phyloP scores from a whole-genome alignment of 257 asterid species.

The Mitragyna speciosa region DNA sequence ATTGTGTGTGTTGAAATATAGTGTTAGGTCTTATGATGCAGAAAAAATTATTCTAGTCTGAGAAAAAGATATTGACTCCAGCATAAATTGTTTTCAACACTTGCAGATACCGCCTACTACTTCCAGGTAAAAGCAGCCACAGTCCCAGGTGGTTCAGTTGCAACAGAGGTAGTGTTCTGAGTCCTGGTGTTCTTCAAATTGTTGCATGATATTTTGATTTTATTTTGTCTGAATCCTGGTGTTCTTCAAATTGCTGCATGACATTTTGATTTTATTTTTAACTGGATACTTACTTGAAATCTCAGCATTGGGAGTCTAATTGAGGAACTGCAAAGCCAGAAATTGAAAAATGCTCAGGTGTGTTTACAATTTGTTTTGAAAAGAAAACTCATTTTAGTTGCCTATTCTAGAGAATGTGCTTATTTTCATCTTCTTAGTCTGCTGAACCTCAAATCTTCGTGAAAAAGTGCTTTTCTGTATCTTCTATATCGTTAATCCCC shows the following conservation, averaged over 20 bases:
- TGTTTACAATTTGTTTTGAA: slow-evolving; percentile 3
- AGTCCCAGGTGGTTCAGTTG: slow-evolving; percentile 74
- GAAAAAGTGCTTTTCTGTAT: too few relatives aligned
- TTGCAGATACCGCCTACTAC: slow-evolving; percentile 45
- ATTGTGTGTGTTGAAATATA: not conserved
- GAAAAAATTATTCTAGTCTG: not conserved
- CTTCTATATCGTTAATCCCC: not conserved
- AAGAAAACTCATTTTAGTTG: not conserved
- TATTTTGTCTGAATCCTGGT: not conserved
- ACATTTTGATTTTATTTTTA: slow-evolving; percentile 1
- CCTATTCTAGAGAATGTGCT: not conserved
- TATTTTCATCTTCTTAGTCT: not conserved
- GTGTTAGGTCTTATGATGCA: not conserved
- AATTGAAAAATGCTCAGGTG: slow-evolving; percentile 73
- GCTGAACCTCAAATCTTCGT: not conserved
- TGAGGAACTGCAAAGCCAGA: slow-evolving; percentile 82
- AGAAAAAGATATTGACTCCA: not conserved
- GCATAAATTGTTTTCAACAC: slow-evolving; percentile 6
- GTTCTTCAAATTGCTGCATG: not conserved
- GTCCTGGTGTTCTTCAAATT: not conserved
- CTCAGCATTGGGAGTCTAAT: slow-evolving; percentile 73
- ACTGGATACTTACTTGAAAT: slow-evolving; percentile 32
- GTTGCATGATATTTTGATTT: slow-evolving; percentile 7
- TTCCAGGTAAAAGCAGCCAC: slow-evolving; percentile 69
- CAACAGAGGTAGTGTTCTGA: slow-evolving; percentile 69